Conservation (phyloP, 2,329 filamentous ascomycete genomes). For the Nemania bipapillata region DNA sequence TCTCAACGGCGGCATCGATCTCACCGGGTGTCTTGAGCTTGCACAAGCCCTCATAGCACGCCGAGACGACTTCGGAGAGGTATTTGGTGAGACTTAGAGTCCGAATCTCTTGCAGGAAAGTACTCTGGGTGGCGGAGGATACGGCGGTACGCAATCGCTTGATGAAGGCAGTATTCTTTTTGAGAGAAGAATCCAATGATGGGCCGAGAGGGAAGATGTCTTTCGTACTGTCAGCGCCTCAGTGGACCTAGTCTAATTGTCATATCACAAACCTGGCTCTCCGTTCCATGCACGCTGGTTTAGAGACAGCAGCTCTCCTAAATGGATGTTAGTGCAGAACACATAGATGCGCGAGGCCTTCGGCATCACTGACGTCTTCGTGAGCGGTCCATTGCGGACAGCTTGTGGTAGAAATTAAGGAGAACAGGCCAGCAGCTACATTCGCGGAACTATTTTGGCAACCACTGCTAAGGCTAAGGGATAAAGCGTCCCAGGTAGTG, state of each 20-base stretch:
- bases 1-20: constrained; percentile 89
- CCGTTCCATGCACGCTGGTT: constrained; percentile 91
- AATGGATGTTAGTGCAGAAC: constrained; percentile 25
- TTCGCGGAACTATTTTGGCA: constrained; percentile 53
- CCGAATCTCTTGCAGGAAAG: constrained; percentile 89
- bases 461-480: constrained; percentile 62
- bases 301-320: constrained; percentile 89
- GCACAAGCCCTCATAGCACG: constrained; percentile 92
- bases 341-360: not conserved
- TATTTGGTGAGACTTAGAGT: constrained; percentile 94
- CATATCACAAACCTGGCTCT: constrained; percentile 73
- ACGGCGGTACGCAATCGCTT: constrained; percentile 93
- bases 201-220: constrained; percentile 81
- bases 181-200: constrained; percentile 91
- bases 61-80: constrained; percentile 94
- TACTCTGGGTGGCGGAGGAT: constrained; percentile 78
- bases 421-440: constrained; percentile 56
- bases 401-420: constrained; percentile 50
- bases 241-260: constrained; percentile 7
- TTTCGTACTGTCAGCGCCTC: constrained; percentile 54
- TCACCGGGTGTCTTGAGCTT: constrained; percentile 92
- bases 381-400: constrained; percentile 70
- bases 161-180: constrained; percentile 98
- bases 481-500: constrained; percentile 56
- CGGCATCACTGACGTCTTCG: constrained; percentile 66